These are phyloP conservation scores for Straminergon stramineum DNA, from an alignment of 225 moss, liverwort and hornwort genomes.

Conservation along the genomic window DNA sequence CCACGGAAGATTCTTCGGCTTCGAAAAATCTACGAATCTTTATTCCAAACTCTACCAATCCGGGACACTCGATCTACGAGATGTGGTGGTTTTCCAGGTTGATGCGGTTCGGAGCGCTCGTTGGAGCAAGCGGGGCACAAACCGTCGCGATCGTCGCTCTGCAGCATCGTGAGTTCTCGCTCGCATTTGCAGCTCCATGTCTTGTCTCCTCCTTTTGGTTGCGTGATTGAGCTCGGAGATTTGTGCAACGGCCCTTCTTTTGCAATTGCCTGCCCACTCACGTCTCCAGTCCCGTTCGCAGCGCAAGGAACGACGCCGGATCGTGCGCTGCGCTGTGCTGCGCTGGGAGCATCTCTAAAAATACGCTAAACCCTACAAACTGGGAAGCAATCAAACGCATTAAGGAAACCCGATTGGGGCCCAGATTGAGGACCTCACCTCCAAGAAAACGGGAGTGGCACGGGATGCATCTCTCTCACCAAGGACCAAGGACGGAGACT, in stretches of 20 bases:
- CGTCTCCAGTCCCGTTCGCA: neutral
- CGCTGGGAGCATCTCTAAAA: neutral
- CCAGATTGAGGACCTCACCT: neutral
- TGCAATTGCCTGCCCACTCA: neutral
- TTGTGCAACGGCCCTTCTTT: neutral
- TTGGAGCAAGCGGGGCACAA: neutral
- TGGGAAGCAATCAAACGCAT: neutral
- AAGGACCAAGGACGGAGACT: neutral
- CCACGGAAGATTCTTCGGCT: neutral
- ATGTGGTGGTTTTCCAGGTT: neutral
- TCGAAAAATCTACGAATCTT: neutral
- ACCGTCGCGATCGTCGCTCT: neutral
- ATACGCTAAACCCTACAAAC: neutral
- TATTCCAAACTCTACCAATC: neutral
- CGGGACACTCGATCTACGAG: neutral
- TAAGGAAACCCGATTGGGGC: neutral
- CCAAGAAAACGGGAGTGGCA: neutral
- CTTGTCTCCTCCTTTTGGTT: neutral
- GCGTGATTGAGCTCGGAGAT: neutral
- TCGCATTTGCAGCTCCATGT: neutral
- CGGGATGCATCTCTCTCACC: neutral
- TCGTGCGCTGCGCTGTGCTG: neutral
- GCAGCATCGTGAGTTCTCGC: neutral
- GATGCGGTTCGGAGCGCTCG: neutral
- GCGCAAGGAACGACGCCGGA: neutral